Evolutionary conservation across 2,329 filamentous ascomycete species (phyloP).

Genomic region (Gnomoniopsis smithogilvyi): DNA sequence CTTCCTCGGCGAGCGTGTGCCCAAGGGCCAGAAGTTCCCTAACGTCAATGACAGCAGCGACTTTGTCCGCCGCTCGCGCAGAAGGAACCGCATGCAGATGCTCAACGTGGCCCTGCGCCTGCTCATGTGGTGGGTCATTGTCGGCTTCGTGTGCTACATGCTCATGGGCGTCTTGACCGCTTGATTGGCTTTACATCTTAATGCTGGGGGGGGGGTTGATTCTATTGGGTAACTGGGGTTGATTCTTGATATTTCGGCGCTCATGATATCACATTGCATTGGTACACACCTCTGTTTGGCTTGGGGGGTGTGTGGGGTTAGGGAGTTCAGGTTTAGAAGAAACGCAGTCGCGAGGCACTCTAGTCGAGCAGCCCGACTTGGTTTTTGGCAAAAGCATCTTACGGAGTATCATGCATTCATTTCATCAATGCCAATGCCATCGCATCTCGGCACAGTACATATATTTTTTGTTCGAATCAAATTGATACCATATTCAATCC

Average conservation of each 20-base stretch:
- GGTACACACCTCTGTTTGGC: neutral
- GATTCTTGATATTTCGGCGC: neutral
- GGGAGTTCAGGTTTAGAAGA: neutral
- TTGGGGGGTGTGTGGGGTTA: neutral
- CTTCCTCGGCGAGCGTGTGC: constrained; percentile 18
- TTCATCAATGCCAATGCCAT: neutral
- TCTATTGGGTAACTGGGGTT: neutral
- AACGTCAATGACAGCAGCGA: constrained; percentile 20
- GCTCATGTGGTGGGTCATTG: constrained; percentile 19
- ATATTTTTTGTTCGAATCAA: neutral
- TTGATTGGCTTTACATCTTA: neutral
- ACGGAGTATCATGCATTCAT: no score
- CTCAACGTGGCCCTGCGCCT: constrained; percentile 21
- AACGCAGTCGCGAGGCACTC: neutral
- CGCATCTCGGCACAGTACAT: neutral
- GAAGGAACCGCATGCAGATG: constrained; percentile 24
- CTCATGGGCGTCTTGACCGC: constrained; percentile 16
- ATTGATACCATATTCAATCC: neutral
- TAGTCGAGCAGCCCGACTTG: neutral
- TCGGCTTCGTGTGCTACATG: constrained; percentile 19
- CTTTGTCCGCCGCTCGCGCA: constrained; percentile 21
- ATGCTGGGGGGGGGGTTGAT: neutral
- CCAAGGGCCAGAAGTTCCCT: constrained; percentile 20
- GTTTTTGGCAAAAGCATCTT: neutral
- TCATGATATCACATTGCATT: neutral